Evolutionary conservation across 495 filamentous ascomycete species (phyloP).

Genomic region (Neurospora africana): DNA sequence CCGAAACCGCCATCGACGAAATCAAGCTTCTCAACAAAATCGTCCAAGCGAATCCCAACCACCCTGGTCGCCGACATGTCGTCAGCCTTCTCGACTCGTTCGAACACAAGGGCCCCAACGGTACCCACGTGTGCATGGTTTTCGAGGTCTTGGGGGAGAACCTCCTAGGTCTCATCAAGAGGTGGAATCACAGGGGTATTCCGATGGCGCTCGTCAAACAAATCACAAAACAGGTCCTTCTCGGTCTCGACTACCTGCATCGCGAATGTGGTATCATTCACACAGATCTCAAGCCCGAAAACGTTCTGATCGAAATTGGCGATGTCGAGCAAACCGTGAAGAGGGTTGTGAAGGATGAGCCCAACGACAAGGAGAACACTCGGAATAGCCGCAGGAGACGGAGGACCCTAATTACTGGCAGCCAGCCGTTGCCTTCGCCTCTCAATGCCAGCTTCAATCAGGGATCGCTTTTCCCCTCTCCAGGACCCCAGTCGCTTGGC

Average conservation of each 20-base stretch:
- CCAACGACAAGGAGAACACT: conserved; percentile 74
- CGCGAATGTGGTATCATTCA: conserved; percentile 98
- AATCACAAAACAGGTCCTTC: conserved; percentile 94
- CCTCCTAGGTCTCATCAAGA: conserved; percentile 88
- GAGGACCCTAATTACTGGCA: conserved; percentile 91
- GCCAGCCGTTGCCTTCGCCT: conserved; percentile 90
- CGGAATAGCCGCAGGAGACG: conserved; percentile 87
- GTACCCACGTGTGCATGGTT: conserved; percentile 97
- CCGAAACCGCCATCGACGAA: conserved; percentile 96
- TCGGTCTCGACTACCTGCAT: conserved; percentile 92
- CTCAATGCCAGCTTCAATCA: conserved; percentile 84
- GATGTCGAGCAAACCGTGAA: conserved; percentile 96
- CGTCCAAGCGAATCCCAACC: conserved; percentile 84
- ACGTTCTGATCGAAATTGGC: conserved; percentile 97
- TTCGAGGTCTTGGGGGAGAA: conserved; percentile 98
- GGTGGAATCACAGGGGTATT: conserved; percentile 95
- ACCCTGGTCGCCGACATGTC: conserved; percentile 88
- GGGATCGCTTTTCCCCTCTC: conserved; percentile 55
- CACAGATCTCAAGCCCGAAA: conserved; percentile 95
- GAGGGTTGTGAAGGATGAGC: conserved; percentile 83
- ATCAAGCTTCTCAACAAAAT: conserved; percentile 97
- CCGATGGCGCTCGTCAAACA: conserved; percentile 95
- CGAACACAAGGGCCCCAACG: conserved; percentile 94
- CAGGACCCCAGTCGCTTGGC: conserved; percentile 69
- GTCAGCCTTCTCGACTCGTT: conserved; percentile 94